Base-by-base conservation (phyloP, 1,284 basidiomycete species). In the Ustilago trichophora region DNA sequence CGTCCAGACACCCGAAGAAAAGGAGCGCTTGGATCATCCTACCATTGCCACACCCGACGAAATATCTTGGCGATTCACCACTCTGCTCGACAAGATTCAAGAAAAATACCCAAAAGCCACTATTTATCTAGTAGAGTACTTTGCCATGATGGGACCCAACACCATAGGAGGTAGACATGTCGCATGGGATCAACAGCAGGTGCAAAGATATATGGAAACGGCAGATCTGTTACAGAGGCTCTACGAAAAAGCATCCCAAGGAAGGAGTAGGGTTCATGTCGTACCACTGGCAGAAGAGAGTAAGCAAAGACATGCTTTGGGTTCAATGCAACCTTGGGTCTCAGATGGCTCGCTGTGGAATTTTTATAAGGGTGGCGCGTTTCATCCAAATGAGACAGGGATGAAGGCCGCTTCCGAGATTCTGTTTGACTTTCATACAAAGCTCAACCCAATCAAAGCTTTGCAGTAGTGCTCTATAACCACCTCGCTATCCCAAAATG, bases 111-210 rank as follows among this genome's bases (percentile, higher is more conserved):
- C 59, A 0, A 21, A 42, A 18, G 52, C 47, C 4, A 55, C 41
- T 2, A 22, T 63, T 6, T 63, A 55, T 15, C 24, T 63, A 36
- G 59, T 56, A 19, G 59, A 56, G 25, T 63, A 63, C 43, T 56
- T 55, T 34, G 52, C 59, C 19, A 43, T 63, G 42, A 51, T 55
- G 35, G 52, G 52, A 11, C 42, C 47, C 0, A 42, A 63, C 15
- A 63, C 59, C 1, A 32, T 16, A 8, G 42, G 31, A 3, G 52
- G 52, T 4, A 36, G n/a, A 11, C 34, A 55, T 15, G 48, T 55
- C 0, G 52, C 15, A 9, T 53, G 52, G 47, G 31, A 43, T 16
- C 35, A 56, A 19, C 31, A 33, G 8, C 44, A 63, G 18, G 24
- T 63, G 2, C 12, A 47, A 6, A 38, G 19, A 21, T 56, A 55